A percentile compares a stretch with the other conserved stretches of the same genome.
These are phyloP conservation scores for Umbelopsis ramanniana DNA, from an alignment of 192 early-diverging fungal genomes.

Conservation along the genomic window DNA sequence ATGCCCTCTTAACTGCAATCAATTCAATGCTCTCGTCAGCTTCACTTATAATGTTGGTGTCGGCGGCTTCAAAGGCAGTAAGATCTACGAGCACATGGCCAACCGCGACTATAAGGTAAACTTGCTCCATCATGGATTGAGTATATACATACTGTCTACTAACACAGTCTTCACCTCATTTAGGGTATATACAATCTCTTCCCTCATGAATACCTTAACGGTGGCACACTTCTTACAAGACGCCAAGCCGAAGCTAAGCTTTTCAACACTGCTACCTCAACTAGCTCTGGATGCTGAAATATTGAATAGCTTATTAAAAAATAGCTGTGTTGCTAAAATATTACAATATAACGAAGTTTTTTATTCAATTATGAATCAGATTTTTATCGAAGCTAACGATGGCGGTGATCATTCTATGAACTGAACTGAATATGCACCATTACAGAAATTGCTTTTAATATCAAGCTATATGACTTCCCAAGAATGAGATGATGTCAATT, in stretches of 20 bases:
- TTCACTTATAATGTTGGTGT: conserved; percentile 4
- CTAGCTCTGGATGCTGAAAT: conserved; percentile 13
- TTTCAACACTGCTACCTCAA: background rate
- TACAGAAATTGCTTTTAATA: background rate
- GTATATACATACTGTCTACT: background rate
- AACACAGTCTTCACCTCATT: background rate
- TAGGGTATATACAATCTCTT: conserved; percentile 9
- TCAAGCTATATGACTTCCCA: background rate
- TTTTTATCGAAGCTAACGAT: too few relatives aligned
- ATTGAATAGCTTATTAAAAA: background rate
- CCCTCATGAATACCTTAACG: conserved; percentile 3
- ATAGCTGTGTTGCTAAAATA: background rate
- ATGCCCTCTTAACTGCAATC: conserved; percentile 10
- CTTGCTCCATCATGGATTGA: too few relatives aligned
- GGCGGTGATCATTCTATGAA: too few relatives aligned
- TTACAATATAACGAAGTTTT: background rate
- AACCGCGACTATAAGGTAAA: background rate
- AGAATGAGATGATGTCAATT: background rate
- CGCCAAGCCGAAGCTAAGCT: background rate
- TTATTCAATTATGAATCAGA: too few relatives aligned
- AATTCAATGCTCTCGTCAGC: conserved; percentile 13
- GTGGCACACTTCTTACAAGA: background rate
- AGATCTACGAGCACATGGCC: conserved; percentile 11
- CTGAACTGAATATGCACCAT: too few relatives aligned
- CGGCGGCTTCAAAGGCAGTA: background rate